Base-by-base conservation (phyloP, 805 yeast species). In the Candida koratica region DNA sequence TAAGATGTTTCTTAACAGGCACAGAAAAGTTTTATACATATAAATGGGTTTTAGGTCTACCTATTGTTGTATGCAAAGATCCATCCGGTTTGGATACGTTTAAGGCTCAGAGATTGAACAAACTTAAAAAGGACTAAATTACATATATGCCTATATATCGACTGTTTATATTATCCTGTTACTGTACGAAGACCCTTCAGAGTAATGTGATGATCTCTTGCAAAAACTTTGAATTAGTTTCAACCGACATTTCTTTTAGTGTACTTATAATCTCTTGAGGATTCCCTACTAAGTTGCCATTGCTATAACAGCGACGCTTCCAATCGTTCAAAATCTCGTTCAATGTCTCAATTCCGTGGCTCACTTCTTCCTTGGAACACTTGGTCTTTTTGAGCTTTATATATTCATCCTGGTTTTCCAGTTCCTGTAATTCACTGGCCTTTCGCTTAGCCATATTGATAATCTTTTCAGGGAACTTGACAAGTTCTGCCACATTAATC, bases 401-500 rank as follows among this genome's bases (percentile, higher is more conserved):
- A 29, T 61, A 61, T 2, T 61, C 60, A 37, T 67, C 73, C 25
- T 58, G 60, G 17, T 58, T 61, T 9, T 56, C 60, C 61, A 41
- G 60, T 39, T 77, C 84, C 56, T 86, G 95, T 35, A 93, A 68
- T 52, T 93, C 97, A 4, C 73, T 67, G 0, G 97, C 95, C 57
- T 90, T 90, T 42, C 97, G 75, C 54, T 90, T 93, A 6, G 98
- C 96, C 97, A 93, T 93, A 39, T 77, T 73, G 32, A 93, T 79
- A 33, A 93, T 93, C 58, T 93, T 93, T 16, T 68, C 64, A 2
- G 97, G 98, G 59, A 93, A 93, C 47, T 85, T 83, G 13, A 90
- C 97, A 19, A 90, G 79, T 60, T 93, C 97, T 0, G 97, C 97
- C 30, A 93, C 98, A 56, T 93, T 95, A 32, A 93, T 89, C 60